These are phyloP conservation scores for Hymenoscyphus linearis DNA, from an alignment of 2,329 filamentous ascomycete species.

Conservation along the genomic window DNA sequence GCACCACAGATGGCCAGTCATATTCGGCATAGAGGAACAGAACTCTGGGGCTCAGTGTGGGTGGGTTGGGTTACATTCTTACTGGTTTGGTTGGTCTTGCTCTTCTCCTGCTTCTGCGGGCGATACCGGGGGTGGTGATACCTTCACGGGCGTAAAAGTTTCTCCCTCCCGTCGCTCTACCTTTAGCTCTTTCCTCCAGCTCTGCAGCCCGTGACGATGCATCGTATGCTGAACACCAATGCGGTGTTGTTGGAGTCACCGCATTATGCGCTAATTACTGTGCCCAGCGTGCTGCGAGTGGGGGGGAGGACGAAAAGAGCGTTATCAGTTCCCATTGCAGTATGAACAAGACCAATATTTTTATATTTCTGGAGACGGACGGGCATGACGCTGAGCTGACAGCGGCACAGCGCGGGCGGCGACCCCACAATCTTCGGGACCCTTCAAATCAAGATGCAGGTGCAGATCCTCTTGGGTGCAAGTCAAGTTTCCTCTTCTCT, in stretches of 20 bases:
- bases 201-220: not conserved
- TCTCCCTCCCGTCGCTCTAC: not conserved
- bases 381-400: not conserved
- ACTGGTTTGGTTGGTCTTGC: not conserved
- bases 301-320: not conserved
- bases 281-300: not conserved
- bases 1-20: not conserved
- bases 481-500: not conserved
- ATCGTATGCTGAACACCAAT: not conserved
- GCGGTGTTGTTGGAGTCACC: not conserved
- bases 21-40: not conserved
- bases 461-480: not conserved
- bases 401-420: not conserved
- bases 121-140: not conserved
- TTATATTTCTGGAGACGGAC: not conserved
- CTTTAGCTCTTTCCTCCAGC: not conserved
- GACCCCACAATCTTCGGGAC: not conserved
- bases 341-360: not conserved
- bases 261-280: not conserved
- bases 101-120: not conserved
- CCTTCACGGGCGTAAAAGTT: not conserved
- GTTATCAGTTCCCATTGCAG: not conserved
- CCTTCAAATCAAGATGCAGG: not conserved
- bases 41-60: not conserved
- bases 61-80: not conserved